A percentile compares a stretch with the other conserved stretches of the same genome.
Conservation (phyloP, 306 rosid species). For the Cajanus cajan region DNA sequence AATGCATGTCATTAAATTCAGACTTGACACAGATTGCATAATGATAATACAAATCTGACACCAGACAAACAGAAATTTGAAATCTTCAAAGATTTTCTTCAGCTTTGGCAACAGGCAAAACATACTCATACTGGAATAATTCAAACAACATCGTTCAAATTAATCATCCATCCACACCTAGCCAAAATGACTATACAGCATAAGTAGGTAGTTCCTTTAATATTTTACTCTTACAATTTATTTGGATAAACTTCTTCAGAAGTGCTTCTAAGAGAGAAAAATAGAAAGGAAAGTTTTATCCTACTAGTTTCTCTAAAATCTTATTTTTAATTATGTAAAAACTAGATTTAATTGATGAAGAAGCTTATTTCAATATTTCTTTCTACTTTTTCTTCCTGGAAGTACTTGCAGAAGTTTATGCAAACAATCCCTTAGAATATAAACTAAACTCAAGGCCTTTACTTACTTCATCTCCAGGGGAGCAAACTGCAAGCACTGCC, state of each 20-base stretch:
- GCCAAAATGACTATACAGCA: neutral
- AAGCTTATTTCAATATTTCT: too few species aligned
- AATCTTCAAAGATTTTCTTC: neutral
- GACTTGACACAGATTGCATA: neutral
- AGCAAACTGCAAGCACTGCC: slow-evolving; percentile 83
- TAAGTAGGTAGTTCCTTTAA: neutral
- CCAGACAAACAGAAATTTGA: neutral
- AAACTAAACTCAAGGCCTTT: neutral
- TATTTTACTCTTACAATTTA: neutral
- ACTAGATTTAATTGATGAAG: too few species aligned
- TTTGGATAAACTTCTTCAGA: too few species aligned
- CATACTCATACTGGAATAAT: neutral
- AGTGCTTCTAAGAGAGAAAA: too few species aligned
- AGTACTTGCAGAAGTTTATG: too few species aligned
- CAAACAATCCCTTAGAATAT: too few species aligned
- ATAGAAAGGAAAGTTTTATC: too few species aligned
- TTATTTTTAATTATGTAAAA: too few species aligned
- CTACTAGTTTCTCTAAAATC: too few species aligned
- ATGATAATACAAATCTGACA: neutral
- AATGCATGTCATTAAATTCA: slow-evolving; percentile 7
- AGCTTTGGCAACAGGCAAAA: neutral
- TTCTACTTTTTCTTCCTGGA: too few species aligned
- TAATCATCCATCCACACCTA: neutral
- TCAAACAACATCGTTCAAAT: neutral
- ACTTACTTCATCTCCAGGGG: slow-evolving; percentile 86